These are phyloP conservation scores for Trichoderma koningiopsis DNA, from an alignment of 2,329 filamentous ascomycete genomes.

Conservation along the genomic window DNA sequence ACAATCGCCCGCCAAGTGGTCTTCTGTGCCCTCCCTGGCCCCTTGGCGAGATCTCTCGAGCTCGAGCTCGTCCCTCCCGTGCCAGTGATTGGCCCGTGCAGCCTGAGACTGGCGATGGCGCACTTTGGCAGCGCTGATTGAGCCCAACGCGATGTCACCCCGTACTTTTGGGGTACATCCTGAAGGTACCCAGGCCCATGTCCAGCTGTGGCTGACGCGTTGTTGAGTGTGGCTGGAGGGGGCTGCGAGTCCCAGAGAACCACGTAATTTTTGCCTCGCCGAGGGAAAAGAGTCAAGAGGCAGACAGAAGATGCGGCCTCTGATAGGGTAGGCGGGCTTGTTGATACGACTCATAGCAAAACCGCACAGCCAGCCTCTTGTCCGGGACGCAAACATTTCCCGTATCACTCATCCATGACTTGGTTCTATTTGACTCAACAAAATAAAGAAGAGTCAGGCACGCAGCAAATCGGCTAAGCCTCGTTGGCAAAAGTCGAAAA, in stretches of 20 bases:
- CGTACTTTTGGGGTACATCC: neutral
- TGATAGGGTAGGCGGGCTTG: neutral
- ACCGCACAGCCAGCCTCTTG: neutral
- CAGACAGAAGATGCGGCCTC: neutral
- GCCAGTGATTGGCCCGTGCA: constrained; percentile 19
- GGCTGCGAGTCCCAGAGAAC: neutral
- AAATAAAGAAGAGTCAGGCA: neutral
- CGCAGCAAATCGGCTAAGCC: neutral
- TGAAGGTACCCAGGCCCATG: neutral
- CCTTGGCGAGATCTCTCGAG: constrained; percentile 20
- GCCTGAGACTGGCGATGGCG: constrained; percentile 22
- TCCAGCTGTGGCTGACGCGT: constrained; percentile 21
- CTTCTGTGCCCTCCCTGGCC: neutral
- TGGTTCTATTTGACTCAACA: neutral
- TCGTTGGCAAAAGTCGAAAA: neutral
- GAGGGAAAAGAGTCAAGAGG: neutral
- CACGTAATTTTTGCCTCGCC: constrained; percentile 21
- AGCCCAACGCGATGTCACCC: constrained; percentile 19
- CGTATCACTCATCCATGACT: neutral
- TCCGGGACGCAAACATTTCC: neutral
- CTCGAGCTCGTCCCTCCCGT: neutral
- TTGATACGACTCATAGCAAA: neutral
- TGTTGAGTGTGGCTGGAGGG: constrained; percentile 19
- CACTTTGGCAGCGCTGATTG: constrained; percentile 17
- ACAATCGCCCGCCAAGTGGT: neutral